Evolutionary conservation across 805 yeast species (phyloP), one percentile per base, ranked within the genome.

Genomic region (Teunomyces barrocoloradensis): DNA sequence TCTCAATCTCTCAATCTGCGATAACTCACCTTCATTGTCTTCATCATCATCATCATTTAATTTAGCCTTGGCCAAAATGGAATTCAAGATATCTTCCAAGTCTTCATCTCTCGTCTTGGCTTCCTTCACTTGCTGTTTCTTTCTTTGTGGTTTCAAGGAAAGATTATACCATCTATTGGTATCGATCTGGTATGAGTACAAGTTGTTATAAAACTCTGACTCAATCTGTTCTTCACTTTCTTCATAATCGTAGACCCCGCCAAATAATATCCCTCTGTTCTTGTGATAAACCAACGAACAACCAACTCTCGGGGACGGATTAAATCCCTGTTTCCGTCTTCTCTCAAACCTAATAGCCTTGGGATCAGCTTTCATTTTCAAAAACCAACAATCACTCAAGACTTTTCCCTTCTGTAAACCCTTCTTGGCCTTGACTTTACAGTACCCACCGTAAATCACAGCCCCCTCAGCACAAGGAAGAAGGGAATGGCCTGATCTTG

Each of bases 231-330:
- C 98, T 64, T 92, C 98, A 11, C 96, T 92, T 66, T 92, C 99
- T 56, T 91, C 96, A 51, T 79, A 87, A 65, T 92, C 98, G 59
- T 80, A 91, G 11, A 94, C 99, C 57, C 98, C 98, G 33, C 98
- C 98, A 70, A 92, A 94, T 60, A 91, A 59, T 7, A 92, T 78
- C 48, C 97, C 97, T 71, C 97, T 82, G 49, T 95, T 95, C 57
- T 88, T 87, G 66, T 92, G 98, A 54, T 77, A 77, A 7, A 84
- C 90, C 84, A 92, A 80, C 3, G 95, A 84, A 60, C 96, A 87
- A 0, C 99, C 98, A n/a, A 89, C 97, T 57, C 98, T 79, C 11
- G 97, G 87, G 1, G 92, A 81, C 3, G 97, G 97, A 51, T 85
- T 90, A 63, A 85, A 87, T 3, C 96, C 96, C 61, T 89, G 92